Percentiles rank a stretch among this genome's conserved stretches.
Evolutionary conservation across 345 rosid genomes (phyloP).

Genomic region (Populus pruinosa): DNA sequence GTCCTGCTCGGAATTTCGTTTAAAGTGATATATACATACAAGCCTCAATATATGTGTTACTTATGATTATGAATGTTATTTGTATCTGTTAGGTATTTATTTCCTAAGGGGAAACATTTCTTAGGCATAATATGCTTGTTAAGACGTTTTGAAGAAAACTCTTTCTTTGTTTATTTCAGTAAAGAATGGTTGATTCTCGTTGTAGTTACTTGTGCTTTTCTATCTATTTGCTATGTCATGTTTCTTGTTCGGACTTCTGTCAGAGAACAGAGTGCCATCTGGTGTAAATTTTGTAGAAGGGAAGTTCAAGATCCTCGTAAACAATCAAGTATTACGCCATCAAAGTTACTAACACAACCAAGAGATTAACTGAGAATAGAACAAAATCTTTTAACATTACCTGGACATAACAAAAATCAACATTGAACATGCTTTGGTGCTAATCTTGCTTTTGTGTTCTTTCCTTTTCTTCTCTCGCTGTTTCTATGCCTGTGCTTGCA

Average conservation of each 20-base stretch:
- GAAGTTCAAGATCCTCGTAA: too few species aligned
- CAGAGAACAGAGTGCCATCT: neutral
- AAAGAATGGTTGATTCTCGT: neutral
- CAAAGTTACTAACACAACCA: too few species aligned
- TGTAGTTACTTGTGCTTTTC: neutral
- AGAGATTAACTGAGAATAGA: too few species aligned
- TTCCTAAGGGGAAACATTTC: conserved; percentile 23
- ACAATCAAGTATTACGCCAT: too few species aligned
- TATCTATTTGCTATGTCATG: neutral
- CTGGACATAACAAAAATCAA: too few species aligned
- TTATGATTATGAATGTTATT: conserved; percentile 13
- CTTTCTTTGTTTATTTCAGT: conserved; percentile 19
- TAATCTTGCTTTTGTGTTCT: too few species aligned
- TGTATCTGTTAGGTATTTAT: conserved; percentile 24
- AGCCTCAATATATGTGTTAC: conserved; percentile 15
- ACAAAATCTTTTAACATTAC: too few species aligned
- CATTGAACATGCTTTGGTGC: too few species aligned
- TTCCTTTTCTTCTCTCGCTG: too few species aligned
- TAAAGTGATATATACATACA: conserved; percentile 19
- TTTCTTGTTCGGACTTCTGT: neutral
- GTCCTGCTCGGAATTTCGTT: conserved; percentile 24
- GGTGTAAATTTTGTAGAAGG: neutral
- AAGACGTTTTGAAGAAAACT: conserved; percentile 17
- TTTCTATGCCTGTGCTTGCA: too few species aligned
- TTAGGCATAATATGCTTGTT: conserved; percentile 21